phyloP scores from a whole-genome alignment of 768 basidiomycete species.

The Cystobasidium onofrii region DNA sequence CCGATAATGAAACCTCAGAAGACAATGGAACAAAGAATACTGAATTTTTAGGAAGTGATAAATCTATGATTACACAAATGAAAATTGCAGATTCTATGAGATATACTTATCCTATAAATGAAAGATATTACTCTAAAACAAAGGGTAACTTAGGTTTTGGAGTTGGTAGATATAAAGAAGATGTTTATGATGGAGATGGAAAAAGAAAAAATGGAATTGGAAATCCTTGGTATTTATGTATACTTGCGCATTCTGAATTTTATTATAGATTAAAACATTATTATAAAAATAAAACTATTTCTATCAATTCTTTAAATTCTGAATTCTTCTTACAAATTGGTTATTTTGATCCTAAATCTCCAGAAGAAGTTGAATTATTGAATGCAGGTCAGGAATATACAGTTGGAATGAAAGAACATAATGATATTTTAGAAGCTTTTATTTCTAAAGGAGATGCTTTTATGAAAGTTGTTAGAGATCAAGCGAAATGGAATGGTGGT shows the following conservation, averaged over 20 bases:
- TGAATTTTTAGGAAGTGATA: slow-evolving; percentile 22
- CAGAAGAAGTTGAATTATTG: background rate
- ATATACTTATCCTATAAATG: slow-evolving; percentile 37
- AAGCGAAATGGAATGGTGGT: slow-evolving; percentile 18
- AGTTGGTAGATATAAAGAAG: slow-evolving; percentile 40
- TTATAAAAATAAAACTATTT: slow-evolving; percentile 4
- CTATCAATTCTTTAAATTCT: slow-evolving; percentile 15
- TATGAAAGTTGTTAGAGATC: slow-evolving; percentile 25
- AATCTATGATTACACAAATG: slow-evolving; percentile 35
- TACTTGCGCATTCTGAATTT: slow-evolving; percentile 37
- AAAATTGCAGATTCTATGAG: slow-evolving; percentile 32
- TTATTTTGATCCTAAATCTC: slow-evolving; percentile 3
- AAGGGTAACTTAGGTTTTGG: slow-evolving; percentile 25
- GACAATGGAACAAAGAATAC: background rate
- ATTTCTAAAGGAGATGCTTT: slow-evolving; percentile 21
- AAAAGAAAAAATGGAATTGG: slow-evolving; percentile 27
- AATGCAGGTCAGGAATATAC: slow-evolving; percentile 10
- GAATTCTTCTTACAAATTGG: background rate
- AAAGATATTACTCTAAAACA: background rate
- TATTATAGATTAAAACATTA: slow-evolving; percentile 29
- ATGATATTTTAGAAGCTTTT: slow-evolving; percentile 5
- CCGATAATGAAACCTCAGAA: background rate
- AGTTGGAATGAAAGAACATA: slow-evolving; percentile 2
- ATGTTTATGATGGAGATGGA: slow-evolving; percentile 41
- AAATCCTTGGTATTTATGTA: slow-evolving; percentile 40